Base-by-base conservation (phyloP, 2,329 filamentous ascomycete genomes). In the Penicillium olsonii region DNA sequence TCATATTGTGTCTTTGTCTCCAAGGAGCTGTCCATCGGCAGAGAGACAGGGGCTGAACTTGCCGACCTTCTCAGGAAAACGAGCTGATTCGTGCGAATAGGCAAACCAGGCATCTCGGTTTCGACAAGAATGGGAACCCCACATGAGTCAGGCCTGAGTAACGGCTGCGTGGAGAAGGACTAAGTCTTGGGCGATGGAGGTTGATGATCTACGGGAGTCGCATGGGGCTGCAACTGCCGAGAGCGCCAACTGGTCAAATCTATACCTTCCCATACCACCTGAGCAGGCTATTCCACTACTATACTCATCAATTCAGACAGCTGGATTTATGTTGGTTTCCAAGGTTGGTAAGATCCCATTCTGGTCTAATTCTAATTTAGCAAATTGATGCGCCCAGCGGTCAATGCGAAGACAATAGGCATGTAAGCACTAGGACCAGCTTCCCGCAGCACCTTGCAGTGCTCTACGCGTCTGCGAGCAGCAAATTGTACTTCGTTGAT, bases 381-480 rank as follows among this genome's bases (percentile, higher is more conserved):
- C 29, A 77, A 55, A 53, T 71, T 77, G 20, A 76, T 73, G 38
- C 69, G 70, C 4, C 74, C 75, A 14, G 66, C 70, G 8, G 68
- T 68, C 48, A 72, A 60, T 15, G 58, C 65, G 43, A 54, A 64
- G 34, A 64, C 53, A 42, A 69, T 65, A 4, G 59, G 65, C 47
- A 66, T 58, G 50, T 70, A 65, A 15, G 64, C 61, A 15, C 48
- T 52, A 14, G 53, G 50, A 1, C 66, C 65, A 41, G 67, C 66
- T 33, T 66, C 59, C 37, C 59, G 57, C 20, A 73, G 60, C 15
- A 56, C 43, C 27, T 66, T 57, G 14, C 69, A 56, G 47, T 69
- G 63, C 45, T 59, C 52, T 18, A 63, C 57, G 37, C 71, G 61
- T 43, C 72, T 63, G 45, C 71, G 63, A 29, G 53, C 54, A 17